Conservation (phyloP, 768 basidiomycete genomes). For the Boletus reticulatus region DNA sequence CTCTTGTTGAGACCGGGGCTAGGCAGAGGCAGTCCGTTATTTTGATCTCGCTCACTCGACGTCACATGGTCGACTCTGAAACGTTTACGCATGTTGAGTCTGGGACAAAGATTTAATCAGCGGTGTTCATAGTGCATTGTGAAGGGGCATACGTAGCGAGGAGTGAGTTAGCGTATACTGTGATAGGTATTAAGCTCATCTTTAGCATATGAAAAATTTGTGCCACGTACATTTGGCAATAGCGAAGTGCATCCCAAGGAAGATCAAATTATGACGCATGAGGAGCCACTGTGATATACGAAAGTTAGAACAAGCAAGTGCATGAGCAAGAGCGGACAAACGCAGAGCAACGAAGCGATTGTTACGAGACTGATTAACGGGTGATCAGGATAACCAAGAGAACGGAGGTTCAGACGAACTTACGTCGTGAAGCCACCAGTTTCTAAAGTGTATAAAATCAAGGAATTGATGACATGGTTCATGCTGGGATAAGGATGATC, state of each 20-base stretch:
- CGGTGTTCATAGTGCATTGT: not conserved
- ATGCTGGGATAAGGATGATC: conserved; percentile 30
- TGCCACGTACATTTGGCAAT: conserved; percentile 31
- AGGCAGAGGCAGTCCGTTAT: conserved; percentile 12
- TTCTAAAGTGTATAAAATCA: conserved; percentile 54
- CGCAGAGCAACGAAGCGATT: conserved; percentile 33
- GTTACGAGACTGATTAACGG: conserved; percentile 25
- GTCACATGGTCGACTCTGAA: conserved; percentile 23
- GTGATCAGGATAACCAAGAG: not conserved
- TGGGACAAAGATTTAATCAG: not conserved
- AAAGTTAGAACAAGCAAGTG: not conserved
- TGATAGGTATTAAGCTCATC: not conserved
- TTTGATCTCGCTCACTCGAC: conserved; percentile 27
- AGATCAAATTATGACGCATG: conserved; percentile 36
- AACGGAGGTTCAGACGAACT: not conserved
- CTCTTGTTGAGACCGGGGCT: conserved; percentile 19
- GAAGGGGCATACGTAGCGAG: conserved; percentile 30
- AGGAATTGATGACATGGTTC: conserved; percentile 46
- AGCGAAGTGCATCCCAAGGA: conserved; percentile 36
- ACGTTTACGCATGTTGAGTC: conserved; percentile 32
- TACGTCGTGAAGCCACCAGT: conserved; percentile 49
- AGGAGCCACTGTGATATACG: conserved; percentile 22
- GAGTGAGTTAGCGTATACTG: conserved; percentile 34
- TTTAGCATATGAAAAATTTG: not conserved
- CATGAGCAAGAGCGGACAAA: conserved; percentile 7